phyloP scores from a whole-genome alignment of 805 yeast genomes.

The Ogataea degrootiae region DNA sequence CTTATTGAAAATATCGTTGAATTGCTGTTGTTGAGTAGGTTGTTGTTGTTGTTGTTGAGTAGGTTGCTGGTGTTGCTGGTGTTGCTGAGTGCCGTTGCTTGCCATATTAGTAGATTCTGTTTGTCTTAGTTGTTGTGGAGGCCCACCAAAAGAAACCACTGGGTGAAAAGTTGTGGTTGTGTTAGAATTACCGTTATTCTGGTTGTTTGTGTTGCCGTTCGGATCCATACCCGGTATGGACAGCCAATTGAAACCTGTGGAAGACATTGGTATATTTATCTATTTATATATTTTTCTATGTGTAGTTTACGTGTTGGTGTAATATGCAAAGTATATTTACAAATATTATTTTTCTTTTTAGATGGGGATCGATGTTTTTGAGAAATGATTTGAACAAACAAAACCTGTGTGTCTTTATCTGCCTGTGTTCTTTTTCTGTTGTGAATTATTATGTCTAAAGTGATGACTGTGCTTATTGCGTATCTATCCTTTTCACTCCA shows the following conservation, averaged over 20 bases:
- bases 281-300: not conserved
- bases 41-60: slow-evolving; percentile 2
- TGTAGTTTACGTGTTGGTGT: not conserved
- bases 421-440: no score
- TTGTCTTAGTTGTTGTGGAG: not conserved
- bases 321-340: not conserved
- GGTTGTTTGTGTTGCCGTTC: not conserved
- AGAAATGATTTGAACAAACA: no score
- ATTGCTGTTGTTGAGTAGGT: slow-evolving; percentile 11
- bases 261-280: slow-evolving; percentile 10
- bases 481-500: no score
- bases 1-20: slow-evolving; percentile 18
- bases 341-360: not conserved
- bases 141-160: not conserved
- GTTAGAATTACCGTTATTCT: slow-evolving; percentile 1
- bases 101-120: not conserved
- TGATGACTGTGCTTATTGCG: no score
- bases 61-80: not conserved
- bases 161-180: slow-evolving; percentile 1
- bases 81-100: not conserved
- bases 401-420: no score
- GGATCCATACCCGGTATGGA: slow-evolving; percentile 15
- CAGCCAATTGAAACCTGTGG: slow-evolving; percentile 20
- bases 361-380: no score
- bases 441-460: no score